Percentiles rank a stretch among this genome's conserved stretches.
Evolutionary conservation across 169 alveolate genomes (phyloP).

Genomic region (Pseudocohnilembus persalinus): DNA sequence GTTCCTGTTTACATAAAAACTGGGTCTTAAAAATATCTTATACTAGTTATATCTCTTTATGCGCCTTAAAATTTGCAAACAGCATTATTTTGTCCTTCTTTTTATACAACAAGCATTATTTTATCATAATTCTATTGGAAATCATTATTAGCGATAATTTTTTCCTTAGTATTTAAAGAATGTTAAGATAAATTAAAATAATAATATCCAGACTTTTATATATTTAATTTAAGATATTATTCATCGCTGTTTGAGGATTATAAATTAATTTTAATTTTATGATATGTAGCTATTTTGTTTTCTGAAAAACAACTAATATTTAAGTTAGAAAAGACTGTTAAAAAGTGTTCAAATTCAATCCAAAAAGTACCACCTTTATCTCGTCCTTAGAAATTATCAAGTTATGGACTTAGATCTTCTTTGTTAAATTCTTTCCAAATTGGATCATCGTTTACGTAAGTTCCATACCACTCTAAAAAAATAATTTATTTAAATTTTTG

Average conservation of each 20-base stretch:
- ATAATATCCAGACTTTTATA: background rate
- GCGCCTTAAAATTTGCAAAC: background rate
- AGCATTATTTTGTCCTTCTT: background rate
- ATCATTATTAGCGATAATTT: too few species aligned
- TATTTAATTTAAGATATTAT: background rate
- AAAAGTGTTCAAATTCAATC: background rate
- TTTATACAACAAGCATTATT: background rate
- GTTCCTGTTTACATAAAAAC: background rate
- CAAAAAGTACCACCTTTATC: background rate
- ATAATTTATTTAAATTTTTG: too few species aligned
- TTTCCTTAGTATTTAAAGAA: background rate
- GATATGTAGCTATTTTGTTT: too few species aligned
- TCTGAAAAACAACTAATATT: too few species aligned
- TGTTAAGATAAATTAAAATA: background rate
- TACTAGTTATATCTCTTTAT: background rate
- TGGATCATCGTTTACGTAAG: background rate
- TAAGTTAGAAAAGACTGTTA: background rate
- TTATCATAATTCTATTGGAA: too few species aligned
- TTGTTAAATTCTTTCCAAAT: background rate
- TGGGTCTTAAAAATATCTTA: background rate
- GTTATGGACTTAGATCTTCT: background rate
- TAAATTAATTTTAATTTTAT: too few species aligned
- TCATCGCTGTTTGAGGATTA: background rate
- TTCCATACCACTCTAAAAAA: background rate
- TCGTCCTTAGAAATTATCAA: background rate